Evolutionary conservation across 2,329 filamentous ascomycete genomes (phyloP).

Genomic region (Pseudonectria buxi): DNA sequence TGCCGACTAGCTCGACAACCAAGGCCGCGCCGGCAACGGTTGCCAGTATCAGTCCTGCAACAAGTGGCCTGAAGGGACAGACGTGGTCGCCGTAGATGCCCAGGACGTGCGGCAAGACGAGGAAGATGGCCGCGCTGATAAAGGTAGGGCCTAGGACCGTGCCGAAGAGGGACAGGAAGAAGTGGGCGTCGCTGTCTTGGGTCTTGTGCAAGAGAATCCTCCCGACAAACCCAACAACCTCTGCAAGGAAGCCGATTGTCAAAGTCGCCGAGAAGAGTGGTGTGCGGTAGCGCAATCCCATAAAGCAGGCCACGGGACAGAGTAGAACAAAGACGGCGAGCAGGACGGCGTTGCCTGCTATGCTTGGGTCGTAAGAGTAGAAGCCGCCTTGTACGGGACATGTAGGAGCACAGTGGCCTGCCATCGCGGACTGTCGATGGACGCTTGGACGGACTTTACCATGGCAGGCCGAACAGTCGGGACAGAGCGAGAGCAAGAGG

Average conservation of each 20-base stretch:
- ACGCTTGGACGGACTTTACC: slow-evolving; percentile 14
- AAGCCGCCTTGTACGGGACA: slow-evolving; percentile 32
- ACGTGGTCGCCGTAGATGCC: slow-evolving; percentile 39
- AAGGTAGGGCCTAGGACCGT: slow-evolving; percentile 41
- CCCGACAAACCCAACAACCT: slow-evolving; percentile 41
- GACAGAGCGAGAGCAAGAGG: slow-evolving; percentile 3
- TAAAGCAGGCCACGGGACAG: slow-evolving; percentile 29
- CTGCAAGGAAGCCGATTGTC: slow-evolving; percentile 34
- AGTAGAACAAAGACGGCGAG: slow-evolving; percentile 34
- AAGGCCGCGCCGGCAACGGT: slow-evolving; percentile 28
- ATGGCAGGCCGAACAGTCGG: slow-evolving; percentile 16
- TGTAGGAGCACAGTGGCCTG: slow-evolving; percentile 28
- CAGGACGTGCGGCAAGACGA: slow-evolving; percentile 40
- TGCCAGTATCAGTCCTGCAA: slow-evolving; percentile 29
- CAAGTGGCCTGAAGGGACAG: slow-evolving; percentile 28
- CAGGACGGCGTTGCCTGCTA: slow-evolving; percentile 35
- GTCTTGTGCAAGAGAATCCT: slow-evolving; percentile 35
- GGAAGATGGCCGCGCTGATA: slow-evolving; percentile 37
- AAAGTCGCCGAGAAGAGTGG: slow-evolving; percentile 35
- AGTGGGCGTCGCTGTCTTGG: slow-evolving; percentile 28
- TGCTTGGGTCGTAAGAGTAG: slow-evolving; percentile 29
- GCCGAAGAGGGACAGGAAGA: slow-evolving; percentile 40
- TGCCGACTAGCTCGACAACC: slow-evolving; percentile 34
- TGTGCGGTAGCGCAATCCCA: slow-evolving; percentile 34
- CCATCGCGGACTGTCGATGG: slow-evolving; percentile 24